Percentiles rank a stretch among this genome's conserved stretches.
Conservation (phyloP, 108 stramenopile species). For the Aureococcus anophagefferens region DNA sequence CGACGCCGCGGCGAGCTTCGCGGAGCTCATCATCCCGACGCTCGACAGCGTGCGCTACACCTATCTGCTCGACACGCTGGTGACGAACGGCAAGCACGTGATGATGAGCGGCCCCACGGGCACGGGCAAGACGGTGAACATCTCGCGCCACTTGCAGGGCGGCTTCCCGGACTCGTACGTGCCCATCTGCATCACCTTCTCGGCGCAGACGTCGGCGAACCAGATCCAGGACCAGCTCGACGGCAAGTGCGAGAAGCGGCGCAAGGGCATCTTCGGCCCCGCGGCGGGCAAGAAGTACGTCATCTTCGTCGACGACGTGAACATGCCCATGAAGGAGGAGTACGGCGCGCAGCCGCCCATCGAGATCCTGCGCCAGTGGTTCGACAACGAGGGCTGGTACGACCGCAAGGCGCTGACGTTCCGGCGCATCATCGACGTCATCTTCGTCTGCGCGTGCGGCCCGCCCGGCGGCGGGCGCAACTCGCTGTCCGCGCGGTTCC, state of each 20-base stretch:
- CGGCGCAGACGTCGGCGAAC: slow-evolving; percentile 46
- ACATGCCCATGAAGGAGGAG: slow-evolving; percentile 57
- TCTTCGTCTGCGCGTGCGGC: slow-evolving; percentile 55
- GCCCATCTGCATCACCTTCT: slow-evolving; percentile 40
- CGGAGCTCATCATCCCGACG: slow-evolving; percentile 47
- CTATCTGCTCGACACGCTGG: slow-evolving; percentile 36
- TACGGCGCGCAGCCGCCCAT: slow-evolving; percentile 64
- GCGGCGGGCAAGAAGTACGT: slow-evolving; percentile 39
- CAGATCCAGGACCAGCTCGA: slow-evolving; percentile 49
- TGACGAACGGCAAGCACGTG: slow-evolving; percentile 30
- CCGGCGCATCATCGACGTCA: slow-evolving; percentile 53
- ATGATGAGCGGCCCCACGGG: slow-evolving; percentile 50
- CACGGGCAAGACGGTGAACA: slow-evolving; percentile 50
- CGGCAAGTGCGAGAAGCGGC: slow-evolving; percentile 44
- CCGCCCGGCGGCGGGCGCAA: slow-evolving; percentile 52
- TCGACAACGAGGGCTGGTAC: slow-evolving; percentile 57
- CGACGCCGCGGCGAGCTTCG: slow-evolving; percentile 32
- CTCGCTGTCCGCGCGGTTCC: slow-evolving; percentile 44
- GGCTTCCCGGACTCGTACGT: slow-evolving; percentile 22
- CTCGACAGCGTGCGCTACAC: slow-evolving; percentile 50
- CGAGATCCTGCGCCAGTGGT: slow-evolving; percentile 60
- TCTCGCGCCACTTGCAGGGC: slow-evolving; percentile 29
- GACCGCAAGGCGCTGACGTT: slow-evolving; percentile 55
- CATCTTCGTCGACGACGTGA: slow-evolving; percentile 55
- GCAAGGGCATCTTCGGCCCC: slow-evolving; percentile 46